phyloP scores from a whole-genome alignment of 495 filamentous ascomycete species.

The Pyrenula massariospora region DNA sequence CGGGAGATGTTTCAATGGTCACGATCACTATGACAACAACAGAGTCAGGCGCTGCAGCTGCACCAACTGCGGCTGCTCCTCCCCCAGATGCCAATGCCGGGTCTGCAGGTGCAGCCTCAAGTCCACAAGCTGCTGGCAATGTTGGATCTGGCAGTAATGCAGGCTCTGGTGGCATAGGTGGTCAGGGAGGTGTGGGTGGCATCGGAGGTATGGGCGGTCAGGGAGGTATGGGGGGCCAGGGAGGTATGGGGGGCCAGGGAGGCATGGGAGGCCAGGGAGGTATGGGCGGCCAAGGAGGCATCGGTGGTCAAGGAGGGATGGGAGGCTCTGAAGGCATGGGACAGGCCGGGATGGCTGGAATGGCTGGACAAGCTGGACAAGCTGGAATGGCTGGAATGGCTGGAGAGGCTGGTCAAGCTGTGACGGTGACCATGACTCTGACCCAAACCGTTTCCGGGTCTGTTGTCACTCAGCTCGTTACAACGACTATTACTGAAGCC shows the following conservation, averaged over 20 bases:
- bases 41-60: neutral
- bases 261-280: neutral
- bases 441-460: neutral
- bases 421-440: neutral
- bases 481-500: neutral
- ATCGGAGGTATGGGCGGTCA: neutral
- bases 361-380: neutral
- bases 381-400: neutral
- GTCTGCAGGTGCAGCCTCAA: neutral
- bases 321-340: neutral
- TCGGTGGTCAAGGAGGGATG: neutral
- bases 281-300: neutral
- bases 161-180: neutral
- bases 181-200: neutral
- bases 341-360: neutral
- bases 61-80: neutral
- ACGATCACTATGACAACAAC: neutral
- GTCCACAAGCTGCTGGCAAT: neutral
- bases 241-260: neutral
- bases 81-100: neutral
- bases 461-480: neutral
- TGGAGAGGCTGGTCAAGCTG: neutral
- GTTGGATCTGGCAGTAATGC: neutral
- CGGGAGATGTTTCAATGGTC: neutral
- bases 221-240: neutral